These are phyloP conservation scores for Populus ilicifolia DNA, from an alignment of 345 rosid species.

Conservation along the genomic window DNA sequence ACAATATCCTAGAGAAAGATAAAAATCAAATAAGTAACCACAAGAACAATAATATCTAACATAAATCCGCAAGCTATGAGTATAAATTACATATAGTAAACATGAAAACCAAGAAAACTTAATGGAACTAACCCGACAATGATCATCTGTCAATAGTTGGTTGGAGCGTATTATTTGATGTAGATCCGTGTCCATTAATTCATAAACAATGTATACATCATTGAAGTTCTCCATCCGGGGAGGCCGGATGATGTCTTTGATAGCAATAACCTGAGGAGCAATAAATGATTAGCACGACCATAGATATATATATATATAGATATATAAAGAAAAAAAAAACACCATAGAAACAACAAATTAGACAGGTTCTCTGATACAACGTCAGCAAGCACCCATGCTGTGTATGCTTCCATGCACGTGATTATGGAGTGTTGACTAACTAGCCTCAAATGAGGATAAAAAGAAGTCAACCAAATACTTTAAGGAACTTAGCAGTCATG, in stretches of 20 bases:
- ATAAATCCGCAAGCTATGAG: background rate
- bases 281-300: background rate
- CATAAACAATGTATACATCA: constrained; percentile 88
- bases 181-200: constrained; percentile 96
- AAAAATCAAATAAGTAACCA: background rate
- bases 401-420: background rate
- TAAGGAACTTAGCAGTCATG: background rate
- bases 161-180: constrained; percentile 84
- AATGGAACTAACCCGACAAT: constrained; percentile 62
- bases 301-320: background rate
- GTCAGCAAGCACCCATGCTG: background rate
- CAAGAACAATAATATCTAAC: background rate
- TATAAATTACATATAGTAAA: background rate
- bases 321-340: background rate
- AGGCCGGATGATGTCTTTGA: constrained; percentile 87
- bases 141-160: constrained; percentile 76
- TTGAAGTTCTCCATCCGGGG: constrained; percentile 88
- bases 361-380: background rate
- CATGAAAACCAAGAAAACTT: background rate
- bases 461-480: background rate
- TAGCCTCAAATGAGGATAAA: background rate
- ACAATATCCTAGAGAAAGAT: background rate
- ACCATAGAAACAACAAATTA: background rate
- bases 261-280: constrained; percentile 59
- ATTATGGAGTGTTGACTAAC: background rate